A percentile compares a stretch with the other conserved stretches of the same genome.
Conservation (phyloP, 192 early-diverging fungal genomes). For the Ambispora gerdemannii region DNA sequence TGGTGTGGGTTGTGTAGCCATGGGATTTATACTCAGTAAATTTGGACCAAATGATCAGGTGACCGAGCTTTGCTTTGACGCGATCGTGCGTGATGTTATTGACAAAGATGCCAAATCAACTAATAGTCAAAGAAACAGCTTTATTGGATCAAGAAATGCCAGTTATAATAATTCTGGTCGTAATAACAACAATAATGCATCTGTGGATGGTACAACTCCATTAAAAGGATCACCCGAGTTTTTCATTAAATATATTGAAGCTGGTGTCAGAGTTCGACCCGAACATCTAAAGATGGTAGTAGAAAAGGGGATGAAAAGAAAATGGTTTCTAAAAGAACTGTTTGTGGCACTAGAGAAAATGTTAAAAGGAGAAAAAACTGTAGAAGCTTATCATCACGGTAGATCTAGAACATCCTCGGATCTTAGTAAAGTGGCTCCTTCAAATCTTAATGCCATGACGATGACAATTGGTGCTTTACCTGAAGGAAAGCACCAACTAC, state of each 20-base stretch:
- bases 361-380: neutral
- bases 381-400: neutral
- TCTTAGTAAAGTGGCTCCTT: neutral
- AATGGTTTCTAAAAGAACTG: slow-evolving; percentile 1
- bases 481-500: neutral
- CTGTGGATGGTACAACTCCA: neutral
- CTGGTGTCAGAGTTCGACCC: neutral
- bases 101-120: neutral
- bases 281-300: slow-evolving; percentile 7
- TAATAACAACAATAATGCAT: too few species aligned
- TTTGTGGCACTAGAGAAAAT: neutral
- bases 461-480: too few species aligned
- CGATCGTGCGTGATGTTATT: neutral
- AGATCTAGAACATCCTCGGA: neutral
- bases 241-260: neutral
- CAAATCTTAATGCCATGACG: too few species aligned
- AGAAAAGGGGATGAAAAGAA: slow-evolving; percentile 11
- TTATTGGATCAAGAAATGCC: neutral
- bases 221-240: neutral
- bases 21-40: slow-evolving; percentile 7
- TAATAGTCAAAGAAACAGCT: neutral
- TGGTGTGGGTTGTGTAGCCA: slow-evolving; percentile 1
- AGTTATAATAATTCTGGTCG: neutral
- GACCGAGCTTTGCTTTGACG: neutral
- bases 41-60: neutral